Percentiles rank a stretch among this genome's conserved stretches.
These are phyloP conservation scores for Tephrocybe sp. DNA, from an alignment of 768 basidiomycete species.

Conservation along the genomic window DNA sequence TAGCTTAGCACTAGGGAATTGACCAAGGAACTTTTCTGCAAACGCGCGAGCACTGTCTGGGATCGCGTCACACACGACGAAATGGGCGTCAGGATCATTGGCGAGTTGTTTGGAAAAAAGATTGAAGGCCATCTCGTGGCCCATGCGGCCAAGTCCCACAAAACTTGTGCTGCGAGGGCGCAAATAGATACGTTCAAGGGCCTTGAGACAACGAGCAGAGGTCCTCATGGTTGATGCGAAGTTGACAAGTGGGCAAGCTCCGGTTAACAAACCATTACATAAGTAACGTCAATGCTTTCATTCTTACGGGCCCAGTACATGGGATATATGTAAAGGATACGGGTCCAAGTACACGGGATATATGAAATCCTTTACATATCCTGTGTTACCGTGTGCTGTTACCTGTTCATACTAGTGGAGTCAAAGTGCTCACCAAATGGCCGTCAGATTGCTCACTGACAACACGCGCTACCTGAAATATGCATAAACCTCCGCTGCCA, in stretches of 20 bases:
- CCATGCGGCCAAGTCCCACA: slow-evolving; percentile 89
- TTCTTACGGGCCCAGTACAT: no score
- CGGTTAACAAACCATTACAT: slow-evolving; percentile 9
- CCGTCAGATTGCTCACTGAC: no score
- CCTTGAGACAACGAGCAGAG: slow-evolving; percentile 43
- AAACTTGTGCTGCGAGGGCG: slow-evolving; percentile 65
- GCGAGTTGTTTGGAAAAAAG: slow-evolving; percentile 74
- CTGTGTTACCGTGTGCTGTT: no score
- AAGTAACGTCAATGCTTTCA: not conserved
- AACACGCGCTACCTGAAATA: no score
- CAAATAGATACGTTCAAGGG: slow-evolving; percentile 29
- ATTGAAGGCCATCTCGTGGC: slow-evolving; percentile 83
- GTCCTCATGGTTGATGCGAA: slow-evolving; percentile 45
- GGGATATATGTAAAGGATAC: not conserved
- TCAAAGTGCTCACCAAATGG: no score
- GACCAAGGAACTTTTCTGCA: slow-evolving; percentile 48
- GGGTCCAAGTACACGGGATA: no score
- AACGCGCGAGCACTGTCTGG: slow-evolving; percentile 60
- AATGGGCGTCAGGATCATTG: slow-evolving; percentile 50
- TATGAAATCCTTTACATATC: no score
- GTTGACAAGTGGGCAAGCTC: slow-evolving; percentile 6
- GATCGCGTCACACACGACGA: slow-evolving; percentile 80
- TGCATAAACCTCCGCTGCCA: no score
- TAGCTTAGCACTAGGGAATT: slow-evolving; percentile 62
- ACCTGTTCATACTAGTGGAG: no score